These are phyloP conservation scores for Termitomyces bulborhizus DNA, from an alignment of 768 basidiomycete genomes.

Conservation along the genomic window DNA sequence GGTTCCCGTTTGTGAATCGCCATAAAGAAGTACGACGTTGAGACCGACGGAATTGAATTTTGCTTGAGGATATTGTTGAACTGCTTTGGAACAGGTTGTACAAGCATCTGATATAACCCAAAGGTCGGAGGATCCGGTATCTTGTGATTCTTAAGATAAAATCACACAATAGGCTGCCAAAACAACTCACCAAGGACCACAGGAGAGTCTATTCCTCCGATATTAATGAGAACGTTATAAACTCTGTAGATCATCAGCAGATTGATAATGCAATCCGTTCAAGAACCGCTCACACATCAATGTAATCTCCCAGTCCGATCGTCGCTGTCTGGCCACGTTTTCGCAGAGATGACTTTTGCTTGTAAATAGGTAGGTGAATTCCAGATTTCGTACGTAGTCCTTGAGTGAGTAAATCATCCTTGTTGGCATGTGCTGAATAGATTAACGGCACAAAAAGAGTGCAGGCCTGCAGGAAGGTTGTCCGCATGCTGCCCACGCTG, in stretches of 20 bases:
- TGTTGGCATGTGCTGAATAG: not conserved
- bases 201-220: conserved; percentile 47
- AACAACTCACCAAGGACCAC: conserved; percentile 51
- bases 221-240: conserved; percentile 54
- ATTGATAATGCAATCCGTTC: not conserved
- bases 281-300: conserved; percentile 48
- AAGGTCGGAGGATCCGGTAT: conserved; percentile 74
- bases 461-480: not conserved
- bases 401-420: conserved; percentile 1
- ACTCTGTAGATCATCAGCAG: conserved; percentile 31
- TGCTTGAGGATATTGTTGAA: conserved; percentile 45
- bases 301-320: conserved; percentile 53
- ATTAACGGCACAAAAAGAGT: conserved; percentile 4
- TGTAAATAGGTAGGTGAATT: conserved; percentile 32
- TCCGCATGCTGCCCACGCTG: conserved; percentile 5
- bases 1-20: conserved; percentile 67
- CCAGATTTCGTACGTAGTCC: conserved; percentile 23
- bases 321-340: conserved; percentile 28
- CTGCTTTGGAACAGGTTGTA: conserved; percentile 25
- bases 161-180: not conserved
- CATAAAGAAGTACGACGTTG: conserved; percentile 50
- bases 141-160: conserved; percentile 24
- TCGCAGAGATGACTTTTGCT: conserved; percentile 12
- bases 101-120: conserved; percentile 67
- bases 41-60: conserved; percentile 42